Evolutionary conservation across 2,329 filamentous ascomycete species (phyloP).

Genomic region (Botrytis medusae): DNA sequence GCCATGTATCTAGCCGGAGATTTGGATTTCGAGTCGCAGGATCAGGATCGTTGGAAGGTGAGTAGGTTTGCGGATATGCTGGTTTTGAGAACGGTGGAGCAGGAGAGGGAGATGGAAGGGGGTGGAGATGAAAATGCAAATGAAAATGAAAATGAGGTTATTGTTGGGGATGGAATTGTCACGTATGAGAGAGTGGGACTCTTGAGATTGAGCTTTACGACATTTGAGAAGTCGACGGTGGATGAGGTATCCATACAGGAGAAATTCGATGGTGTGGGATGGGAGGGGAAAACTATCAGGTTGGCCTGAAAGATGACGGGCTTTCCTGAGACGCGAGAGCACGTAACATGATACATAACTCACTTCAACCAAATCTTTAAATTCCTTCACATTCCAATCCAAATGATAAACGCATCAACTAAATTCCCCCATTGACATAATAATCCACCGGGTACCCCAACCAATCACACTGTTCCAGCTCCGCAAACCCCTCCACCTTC

Average conservation of each 20-base stretch:
- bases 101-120: no score
- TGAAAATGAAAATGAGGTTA: no score
- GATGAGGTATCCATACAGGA: neutral
- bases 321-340: no score
- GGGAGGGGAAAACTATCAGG: neutral
- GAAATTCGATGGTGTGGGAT: neutral
- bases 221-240: neutral
- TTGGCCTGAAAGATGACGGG: no score
- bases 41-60: neutral
- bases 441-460: conserved; percentile 46
- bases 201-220: neutral
- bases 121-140: accelerated
- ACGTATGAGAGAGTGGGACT: neutral
- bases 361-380: neutral
- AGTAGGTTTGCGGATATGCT: no score
- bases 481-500: conserved; percentile 44
- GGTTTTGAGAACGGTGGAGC: no score
- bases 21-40: neutral
- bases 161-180: no score
- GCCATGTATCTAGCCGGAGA: neutral
- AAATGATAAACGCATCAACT: neutral
- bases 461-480: conserved; percentile 50
- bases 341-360: no score
- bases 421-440: conserved; percentile 40
- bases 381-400: no score